phyloP scores from a whole-genome alignment of 1,284 basidiomycete species.

The Agaricales sp. region DNA sequence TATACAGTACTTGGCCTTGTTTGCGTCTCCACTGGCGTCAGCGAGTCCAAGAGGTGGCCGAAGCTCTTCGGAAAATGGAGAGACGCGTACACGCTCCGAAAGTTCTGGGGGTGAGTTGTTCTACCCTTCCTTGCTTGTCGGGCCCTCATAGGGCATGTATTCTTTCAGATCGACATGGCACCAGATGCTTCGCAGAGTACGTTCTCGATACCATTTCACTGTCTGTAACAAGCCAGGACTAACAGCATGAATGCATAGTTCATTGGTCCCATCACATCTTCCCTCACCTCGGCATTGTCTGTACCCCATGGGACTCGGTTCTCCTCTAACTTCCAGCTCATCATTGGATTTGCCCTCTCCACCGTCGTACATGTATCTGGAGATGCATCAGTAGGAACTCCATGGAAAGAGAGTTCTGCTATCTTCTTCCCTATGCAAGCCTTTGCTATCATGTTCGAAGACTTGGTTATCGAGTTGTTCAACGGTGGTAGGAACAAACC shows the following conservation, averaged over 20 bases:
- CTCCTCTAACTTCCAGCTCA: slow-evolving; percentile 11
- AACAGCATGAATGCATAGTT: background rate
- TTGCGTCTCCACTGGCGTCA: background rate
- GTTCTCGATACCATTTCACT: background rate
- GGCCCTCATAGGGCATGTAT: no score
- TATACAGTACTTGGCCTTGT: background rate
- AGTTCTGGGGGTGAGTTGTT: slow-evolving; percentile 10
- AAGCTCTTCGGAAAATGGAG: slow-evolving; percentile 6
- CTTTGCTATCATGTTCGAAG: slow-evolving; percentile 10
- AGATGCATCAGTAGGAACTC: slow-evolving; percentile 7
- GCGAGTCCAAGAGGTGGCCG: slow-evolving; percentile 8
- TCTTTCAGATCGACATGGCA: slow-evolving; percentile 10
- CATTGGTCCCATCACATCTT: background rate
- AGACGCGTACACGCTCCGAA: slow-evolving; percentile 9
- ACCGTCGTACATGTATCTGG: slow-evolving; percentile 8
- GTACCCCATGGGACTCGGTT: slow-evolving; percentile 1
- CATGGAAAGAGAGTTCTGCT: slow-evolving; percentile 9
- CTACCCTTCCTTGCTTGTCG: background rate
- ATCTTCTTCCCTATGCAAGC: slow-evolving; percentile 12
- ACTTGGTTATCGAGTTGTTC: slow-evolving; percentile 6
- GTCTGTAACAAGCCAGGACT: background rate
- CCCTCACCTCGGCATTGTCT: slow-evolving; percentile 2
- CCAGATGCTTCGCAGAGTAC: slow-evolving; percentile 11
- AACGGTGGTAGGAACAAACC: slow-evolving; percentile 3
- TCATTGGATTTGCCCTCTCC: slow-evolving; percentile 10